Percentiles rank a stretch among this genome's conserved stretches.
phyloP scores from a whole-genome alignment of 345 rosid genomes.

The Aegle marmelos region DNA sequence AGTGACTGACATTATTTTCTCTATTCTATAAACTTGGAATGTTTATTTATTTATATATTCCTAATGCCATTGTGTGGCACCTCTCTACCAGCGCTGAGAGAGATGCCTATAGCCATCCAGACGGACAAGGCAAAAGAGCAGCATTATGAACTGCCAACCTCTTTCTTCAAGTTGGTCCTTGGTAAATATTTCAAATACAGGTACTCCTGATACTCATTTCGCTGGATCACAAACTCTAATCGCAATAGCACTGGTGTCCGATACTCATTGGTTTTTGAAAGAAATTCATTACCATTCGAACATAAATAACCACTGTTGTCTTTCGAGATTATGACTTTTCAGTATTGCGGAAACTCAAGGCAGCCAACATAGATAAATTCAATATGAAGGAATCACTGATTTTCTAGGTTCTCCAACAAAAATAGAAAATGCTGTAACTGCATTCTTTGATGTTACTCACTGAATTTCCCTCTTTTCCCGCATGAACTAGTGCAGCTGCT shows the following conservation, averaged over 20 bases:
- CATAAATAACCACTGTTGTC: neutral
- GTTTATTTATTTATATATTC: neutral
- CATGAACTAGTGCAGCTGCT: constrained; percentile 42
- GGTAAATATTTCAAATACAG: constrained; percentile 78
- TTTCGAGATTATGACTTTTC: neutral
- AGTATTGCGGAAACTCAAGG: neutral
- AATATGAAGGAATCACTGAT: neutral
- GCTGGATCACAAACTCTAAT: neutral
- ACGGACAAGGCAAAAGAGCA: constrained; percentile 69
- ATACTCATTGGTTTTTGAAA: neutral
- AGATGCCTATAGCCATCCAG: constrained; percentile 77
- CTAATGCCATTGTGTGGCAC: too few relatives aligned
- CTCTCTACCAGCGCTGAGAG: constrained; percentile 44
- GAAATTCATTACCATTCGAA: neutral
- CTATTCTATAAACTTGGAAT: neutral
- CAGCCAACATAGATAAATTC: neutral
- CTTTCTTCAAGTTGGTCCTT: constrained; percentile 81
- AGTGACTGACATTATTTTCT: too few relatives aligned
- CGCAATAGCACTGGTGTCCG: neutral
- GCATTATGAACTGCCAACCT: constrained; percentile 81
- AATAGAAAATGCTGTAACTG: neutral
- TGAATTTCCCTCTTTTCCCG: neutral
- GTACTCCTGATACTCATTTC: constrained; percentile 16
- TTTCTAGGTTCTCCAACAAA: neutral
- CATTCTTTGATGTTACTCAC: neutral